These are phyloP conservation scores for Verticillium klebahnii DNA, from an alignment of 2,329 filamentous ascomycete species.

Conservation along the genomic window DNA sequence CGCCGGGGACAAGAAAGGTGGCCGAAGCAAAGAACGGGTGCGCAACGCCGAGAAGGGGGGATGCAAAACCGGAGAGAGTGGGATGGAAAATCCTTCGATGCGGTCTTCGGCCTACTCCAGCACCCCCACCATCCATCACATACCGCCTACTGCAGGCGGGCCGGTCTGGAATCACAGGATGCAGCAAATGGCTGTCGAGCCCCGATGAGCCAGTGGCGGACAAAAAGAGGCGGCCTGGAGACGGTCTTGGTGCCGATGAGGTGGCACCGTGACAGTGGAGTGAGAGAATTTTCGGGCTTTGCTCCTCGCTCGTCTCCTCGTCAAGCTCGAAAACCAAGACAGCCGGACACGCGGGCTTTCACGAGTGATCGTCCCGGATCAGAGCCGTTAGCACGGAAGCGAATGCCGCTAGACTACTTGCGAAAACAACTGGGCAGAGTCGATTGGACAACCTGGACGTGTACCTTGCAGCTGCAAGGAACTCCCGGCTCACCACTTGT, in stretches of 20 bases:
- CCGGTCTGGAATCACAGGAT: neutral
- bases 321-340: neutral
- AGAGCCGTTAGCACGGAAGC: constrained; percentile 6
- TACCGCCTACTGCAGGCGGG: constrained; percentile 9
- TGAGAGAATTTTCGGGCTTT: constrained; percentile 3
- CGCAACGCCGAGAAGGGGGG: neutral
- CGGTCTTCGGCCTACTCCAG: neutral
- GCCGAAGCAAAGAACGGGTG: neutral
- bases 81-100: neutral
- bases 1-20: neutral
- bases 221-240: neutral
- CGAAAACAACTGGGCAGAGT: neutral
- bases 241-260: neutral
- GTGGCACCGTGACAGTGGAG: neutral
- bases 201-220: neutral
- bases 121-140: neutral
- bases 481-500: constrained; percentile 5
- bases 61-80: neutral
- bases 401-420: constrained; percentile 1
- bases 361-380: constrained; percentile 13
- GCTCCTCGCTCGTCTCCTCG: neutral
- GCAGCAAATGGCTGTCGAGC: neutral
- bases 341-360: neutral
- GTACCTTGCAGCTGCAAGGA: constrained; percentile 16
- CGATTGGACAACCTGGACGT: neutral